Base-by-base conservation (phyloP, 1,284 basidiomycete genomes). In the Rhodotorula glutinis region DNA sequence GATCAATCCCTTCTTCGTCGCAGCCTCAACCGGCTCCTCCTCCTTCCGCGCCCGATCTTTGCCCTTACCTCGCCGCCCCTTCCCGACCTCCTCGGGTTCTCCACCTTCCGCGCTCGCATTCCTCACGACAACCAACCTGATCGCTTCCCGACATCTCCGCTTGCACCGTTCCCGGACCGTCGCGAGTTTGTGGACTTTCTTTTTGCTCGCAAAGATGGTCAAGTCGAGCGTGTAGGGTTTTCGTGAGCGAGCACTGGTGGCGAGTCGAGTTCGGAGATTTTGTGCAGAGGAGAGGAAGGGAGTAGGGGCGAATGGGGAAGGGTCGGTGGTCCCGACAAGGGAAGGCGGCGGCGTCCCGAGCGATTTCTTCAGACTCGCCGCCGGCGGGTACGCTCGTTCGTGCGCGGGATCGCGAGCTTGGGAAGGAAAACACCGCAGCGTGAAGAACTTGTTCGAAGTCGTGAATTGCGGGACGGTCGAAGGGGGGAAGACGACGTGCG, bases 111-210 rank as follows among this genome's bases (percentile, higher is more conserved):
- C 43, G 17, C 40, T 21, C n/a, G 71, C 69, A 1, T 69, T 73
- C n/a, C 69, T 53, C 43, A 62, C 64, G 0, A 73, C 70, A 7
- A 74, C 70, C 27, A 70, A 25, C 41, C 74, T 56, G 16, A 75
- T 44, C 4, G 67, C 70, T 40, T 70, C 70, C 33, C 66, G 59
- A 19, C 72, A 53, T 41, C 73, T 29, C n/a, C 70, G 53, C 30
- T 69, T 66, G 25, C 64, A 70, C 41, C 59, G 53, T 14, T 68
- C 64, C n/a, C 74, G 43, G 2, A 74, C 41, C 25, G 63, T 58
- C 9, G 74, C 72, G n/a, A 56, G 57, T 57, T 71, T 71, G 59
- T 71, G 67, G 17, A 74, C 67, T 25, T 65, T 64, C 51, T 71
- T 71, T 62, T 73, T 73, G 41, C 54, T 27, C 7, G 62, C 66